These are phyloP conservation scores for Fomes fomentarius DNA, from an alignment of 1,284 basidiomycete genomes.

Conservation along the genomic window DNA sequence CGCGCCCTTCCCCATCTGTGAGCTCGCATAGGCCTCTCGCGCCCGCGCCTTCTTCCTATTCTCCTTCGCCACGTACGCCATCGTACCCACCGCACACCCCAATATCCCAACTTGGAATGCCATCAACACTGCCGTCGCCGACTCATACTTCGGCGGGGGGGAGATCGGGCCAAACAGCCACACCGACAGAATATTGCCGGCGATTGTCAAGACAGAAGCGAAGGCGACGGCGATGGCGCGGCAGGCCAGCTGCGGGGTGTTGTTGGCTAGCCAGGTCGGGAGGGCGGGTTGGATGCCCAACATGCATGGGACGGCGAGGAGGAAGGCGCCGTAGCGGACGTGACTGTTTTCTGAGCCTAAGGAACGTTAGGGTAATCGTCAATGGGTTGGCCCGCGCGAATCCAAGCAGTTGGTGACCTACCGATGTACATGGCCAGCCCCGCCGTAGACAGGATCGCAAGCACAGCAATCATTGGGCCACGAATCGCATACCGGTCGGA, in stretches of 20 bases:
- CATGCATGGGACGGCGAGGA: constrained; percentile 68
- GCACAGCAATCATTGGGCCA: too few species aligned
- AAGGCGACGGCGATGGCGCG: constrained; percentile 48
- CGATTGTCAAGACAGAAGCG: constrained; percentile 69
- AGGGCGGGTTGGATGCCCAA: constrained; percentile 72
- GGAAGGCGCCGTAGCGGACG: constrained; percentile 70
- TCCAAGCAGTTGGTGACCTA: too few species aligned
- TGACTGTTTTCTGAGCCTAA: constrained; percentile 45
- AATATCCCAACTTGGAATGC: constrained; percentile 21
- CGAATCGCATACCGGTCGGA: too few species aligned
- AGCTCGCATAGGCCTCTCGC: neutral
- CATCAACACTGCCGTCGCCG: constrained; percentile 10
- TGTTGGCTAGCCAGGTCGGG: constrained; percentile 71
- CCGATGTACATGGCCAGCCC: too few species aligned
- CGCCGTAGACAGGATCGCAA: too few species aligned
- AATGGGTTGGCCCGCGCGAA: too few species aligned
- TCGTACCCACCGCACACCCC: constrained; percentile 7
- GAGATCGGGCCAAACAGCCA: constrained; percentile 39
- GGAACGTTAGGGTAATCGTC: too few species aligned
- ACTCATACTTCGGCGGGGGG: constrained; percentile 15
- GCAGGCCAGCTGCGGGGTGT: constrained; percentile 59
- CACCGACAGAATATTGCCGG: constrained; percentile 63
- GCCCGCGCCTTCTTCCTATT: neutral
- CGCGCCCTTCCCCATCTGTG: too few species aligned
- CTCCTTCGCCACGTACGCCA: neutral